Evolutionary conservation across 306 rosid species (phyloP).

Genomic region (Trifolium repens): DNA sequence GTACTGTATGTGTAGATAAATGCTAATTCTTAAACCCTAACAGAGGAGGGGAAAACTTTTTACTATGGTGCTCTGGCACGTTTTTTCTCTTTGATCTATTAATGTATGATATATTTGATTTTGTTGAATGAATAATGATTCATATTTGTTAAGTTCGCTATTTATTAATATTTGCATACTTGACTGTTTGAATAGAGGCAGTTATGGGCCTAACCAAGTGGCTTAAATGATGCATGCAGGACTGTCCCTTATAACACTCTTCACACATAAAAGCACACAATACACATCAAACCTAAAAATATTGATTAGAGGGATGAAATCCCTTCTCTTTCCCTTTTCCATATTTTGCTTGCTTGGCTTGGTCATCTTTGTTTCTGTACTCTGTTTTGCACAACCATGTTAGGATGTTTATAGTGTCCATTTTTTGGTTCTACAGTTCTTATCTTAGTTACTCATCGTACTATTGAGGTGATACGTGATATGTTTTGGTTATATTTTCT

Average conservation of each 20-base stretch:
- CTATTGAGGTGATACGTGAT: constrained; percentile 14
- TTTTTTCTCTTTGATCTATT: constrained; percentile 25
- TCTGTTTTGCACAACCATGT: constrained; percentile 27
- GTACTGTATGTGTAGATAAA: constrained; percentile 16
- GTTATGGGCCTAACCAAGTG: constrained; percentile 2
- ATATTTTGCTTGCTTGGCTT: constrained; percentile 15
- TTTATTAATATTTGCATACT: background rate
- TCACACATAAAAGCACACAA: constrained; percentile 2
- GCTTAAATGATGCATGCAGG: constrained; percentile 16
- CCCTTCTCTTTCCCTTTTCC: background rate
- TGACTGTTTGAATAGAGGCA: too few species aligned
- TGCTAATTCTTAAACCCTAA: constrained; percentile 16
- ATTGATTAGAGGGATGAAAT: constrained; percentile 7
- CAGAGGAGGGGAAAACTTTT: constrained; percentile 7
- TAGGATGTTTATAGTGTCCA: constrained; percentile 28
- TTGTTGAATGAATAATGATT: background rate
- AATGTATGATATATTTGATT: constrained; percentile 9
- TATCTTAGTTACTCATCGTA: constrained; percentile 7
- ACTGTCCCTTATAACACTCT: constrained; percentile 21
- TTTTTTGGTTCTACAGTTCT: constrained; percentile 27
- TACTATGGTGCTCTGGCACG: background rate
- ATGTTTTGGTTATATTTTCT: constrained; percentile 30
- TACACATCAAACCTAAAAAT: background rate
- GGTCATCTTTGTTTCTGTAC: constrained; percentile 21
- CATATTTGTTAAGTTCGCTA: background rate